Conservation (phyloP, 1,284 basidiomycete genomes). For the Tilletia walkeri region DNA sequence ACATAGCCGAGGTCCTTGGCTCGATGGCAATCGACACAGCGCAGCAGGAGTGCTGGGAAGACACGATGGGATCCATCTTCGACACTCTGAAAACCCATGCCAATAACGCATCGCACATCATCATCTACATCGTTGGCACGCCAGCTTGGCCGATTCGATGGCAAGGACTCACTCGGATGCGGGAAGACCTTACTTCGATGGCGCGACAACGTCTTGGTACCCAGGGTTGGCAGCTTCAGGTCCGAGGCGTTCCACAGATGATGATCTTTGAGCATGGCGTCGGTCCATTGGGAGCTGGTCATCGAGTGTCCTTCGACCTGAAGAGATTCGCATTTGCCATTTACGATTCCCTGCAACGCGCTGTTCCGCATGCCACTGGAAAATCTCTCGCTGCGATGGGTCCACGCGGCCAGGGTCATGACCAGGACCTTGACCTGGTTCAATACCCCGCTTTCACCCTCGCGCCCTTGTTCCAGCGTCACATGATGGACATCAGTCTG, state of each 20-base stretch:
- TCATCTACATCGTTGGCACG: constrained; percentile 21
- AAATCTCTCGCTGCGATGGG: constrained; percentile 26
- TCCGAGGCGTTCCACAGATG: constrained; percentile 26
- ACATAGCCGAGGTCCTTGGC: constrained; percentile 11
- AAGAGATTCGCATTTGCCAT: constrained; percentile 31
- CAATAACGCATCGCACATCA: constrained; percentile 6
- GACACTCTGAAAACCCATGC: constrained; percentile 11
- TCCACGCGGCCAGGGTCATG: constrained; percentile 16
- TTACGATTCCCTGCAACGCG: constrained; percentile 35
- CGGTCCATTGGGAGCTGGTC: constrained; percentile 24
- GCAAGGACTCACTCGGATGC: constrained; percentile 11
- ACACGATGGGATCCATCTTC: constrained; percentile 24
- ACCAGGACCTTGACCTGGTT: constrained; percentile 25
- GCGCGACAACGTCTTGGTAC: constrained; percentile 1
- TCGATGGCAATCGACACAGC: constrained; percentile 1
- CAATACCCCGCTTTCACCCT: constrained; percentile 37
- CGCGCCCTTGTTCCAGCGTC: not conserved
- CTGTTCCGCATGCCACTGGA: constrained; percentile 28
- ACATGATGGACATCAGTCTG: constrained; percentile 22
- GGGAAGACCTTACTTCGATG: constrained; percentile 13
- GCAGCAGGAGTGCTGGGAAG: constrained; percentile 20
- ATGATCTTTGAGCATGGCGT: constrained; percentile 33
- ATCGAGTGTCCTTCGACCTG: constrained; percentile 22
- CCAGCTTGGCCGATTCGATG: not conserved
- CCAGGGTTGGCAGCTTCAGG: constrained; percentile 14